Evolutionary conservation across 148 eudicot genomes (phyloP).

Genomic region (Chenopodium formosanum): DNA sequence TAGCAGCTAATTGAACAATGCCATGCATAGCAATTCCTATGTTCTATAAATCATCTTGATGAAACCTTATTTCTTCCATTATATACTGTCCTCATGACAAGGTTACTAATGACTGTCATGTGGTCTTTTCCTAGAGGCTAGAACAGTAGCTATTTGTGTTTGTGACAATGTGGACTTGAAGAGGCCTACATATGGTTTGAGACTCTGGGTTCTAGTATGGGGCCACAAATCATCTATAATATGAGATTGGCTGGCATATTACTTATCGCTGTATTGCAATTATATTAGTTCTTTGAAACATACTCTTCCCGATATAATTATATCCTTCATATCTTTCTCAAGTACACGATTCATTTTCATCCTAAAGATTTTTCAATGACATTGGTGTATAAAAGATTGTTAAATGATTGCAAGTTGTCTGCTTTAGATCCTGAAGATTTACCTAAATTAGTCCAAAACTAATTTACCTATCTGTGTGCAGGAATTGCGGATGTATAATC

Average conservation of each 20-base stretch:
- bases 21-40: background rate
- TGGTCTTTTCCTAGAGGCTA: background rate
- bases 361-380: background rate
- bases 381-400: background rate
- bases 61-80: background rate
- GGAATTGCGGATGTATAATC: slow-evolving; percentile 98
- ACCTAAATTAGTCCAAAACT: background rate
- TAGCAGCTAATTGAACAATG: background rate
- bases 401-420: background rate
- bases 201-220: background rate
- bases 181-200: background rate
- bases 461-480: slow-evolving; percentile 26
- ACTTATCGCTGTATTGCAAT: background rate
- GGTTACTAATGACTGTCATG: background rate
- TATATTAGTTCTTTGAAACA: background rate
- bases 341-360: background rate
- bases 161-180: background rate
- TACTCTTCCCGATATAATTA: background rate
- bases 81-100: background rate
- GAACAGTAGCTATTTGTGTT: background rate
- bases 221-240: background rate
- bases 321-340: background rate
- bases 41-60: background rate
- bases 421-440: background rate
- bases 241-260: background rate